Evolutionary conservation across 192 early-diverging fungal species (phyloP).

Genomic region (Linnemannia schmuckeri): DNA sequence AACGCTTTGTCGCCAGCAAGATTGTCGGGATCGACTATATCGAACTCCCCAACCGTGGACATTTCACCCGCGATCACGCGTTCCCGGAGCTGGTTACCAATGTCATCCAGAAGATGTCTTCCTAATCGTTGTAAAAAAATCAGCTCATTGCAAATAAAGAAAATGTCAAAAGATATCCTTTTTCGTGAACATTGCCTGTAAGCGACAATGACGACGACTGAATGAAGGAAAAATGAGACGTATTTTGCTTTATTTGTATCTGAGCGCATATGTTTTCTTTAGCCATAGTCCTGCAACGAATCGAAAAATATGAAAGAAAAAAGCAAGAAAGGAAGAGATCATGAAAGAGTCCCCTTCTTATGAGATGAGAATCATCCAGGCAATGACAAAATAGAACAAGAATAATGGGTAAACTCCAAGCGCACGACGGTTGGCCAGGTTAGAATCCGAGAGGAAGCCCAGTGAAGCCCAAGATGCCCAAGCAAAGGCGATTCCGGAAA

Average conservation of each 20-base stretch:
- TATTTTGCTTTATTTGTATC: conserved; percentile 3
- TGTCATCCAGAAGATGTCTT: conserved; percentile 39
- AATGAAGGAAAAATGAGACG: background rate
- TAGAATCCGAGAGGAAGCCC: conserved; percentile 90
- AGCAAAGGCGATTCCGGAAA: conserved; percentile 81
- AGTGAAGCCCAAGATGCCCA: conserved; percentile 96
- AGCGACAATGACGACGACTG: too few species aligned
- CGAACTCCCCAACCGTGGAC: conserved; percentile 56
- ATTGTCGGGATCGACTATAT: conserved; percentile 46
- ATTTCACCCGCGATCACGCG: conserved; percentile 41
- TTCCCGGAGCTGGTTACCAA: conserved; percentile 58
- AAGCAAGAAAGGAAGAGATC: background rate
- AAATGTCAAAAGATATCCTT: too few species aligned
- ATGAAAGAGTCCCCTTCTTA: conserved; percentile 20
- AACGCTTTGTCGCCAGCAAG: conserved; percentile 55
- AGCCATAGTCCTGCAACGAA: too few species aligned
- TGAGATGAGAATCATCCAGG: conserved; percentile 92
- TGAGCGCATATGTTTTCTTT: too few species aligned
- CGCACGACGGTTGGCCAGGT: conserved; percentile 86
- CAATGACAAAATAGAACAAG: conserved; percentile 95
- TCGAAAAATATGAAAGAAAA: too few species aligned
- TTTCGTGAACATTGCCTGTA: too few species aligned
- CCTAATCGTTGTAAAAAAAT: background rate
- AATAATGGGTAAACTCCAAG: conserved; percentile 95
- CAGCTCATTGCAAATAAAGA: too few species aligned